phyloP scores from a whole-genome alignment of 2,329 filamentous ascomycete species.

The Coccinonectria pachysandricola region DNA sequence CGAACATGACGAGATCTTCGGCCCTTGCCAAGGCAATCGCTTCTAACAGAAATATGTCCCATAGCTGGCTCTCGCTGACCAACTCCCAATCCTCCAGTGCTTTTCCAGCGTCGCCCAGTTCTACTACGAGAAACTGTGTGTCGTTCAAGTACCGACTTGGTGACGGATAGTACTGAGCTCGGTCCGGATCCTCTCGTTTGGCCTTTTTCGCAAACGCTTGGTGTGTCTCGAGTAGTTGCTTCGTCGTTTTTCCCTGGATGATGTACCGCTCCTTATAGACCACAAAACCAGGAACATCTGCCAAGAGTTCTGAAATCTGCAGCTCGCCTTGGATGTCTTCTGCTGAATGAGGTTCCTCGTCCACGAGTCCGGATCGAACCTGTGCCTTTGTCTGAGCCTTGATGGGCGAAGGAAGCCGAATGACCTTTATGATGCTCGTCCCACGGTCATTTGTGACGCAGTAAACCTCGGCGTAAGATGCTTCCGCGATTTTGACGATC shows the following conservation, averaged over 20 bases:
- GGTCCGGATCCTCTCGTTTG: conserved; percentile 44
- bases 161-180: conserved; percentile 52
- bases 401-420: conserved; percentile 48
- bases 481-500: conserved; percentile 56
- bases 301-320: conserved; percentile 52
- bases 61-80: conserved; percentile 39
- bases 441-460: conserved; percentile 48
- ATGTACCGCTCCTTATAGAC: conserved; percentile 56
- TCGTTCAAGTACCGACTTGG: conserved; percentile 48
- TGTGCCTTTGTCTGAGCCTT: conserved; percentile 48
- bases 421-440: conserved; percentile 55
- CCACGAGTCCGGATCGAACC: conserved; percentile 41
- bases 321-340: conserved; percentile 48
- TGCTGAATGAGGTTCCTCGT: conserved; percentile 47
- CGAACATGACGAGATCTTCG: conserved; percentile 48
- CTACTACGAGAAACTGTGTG: conserved; percentile 50
- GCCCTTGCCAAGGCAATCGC: conserved; percentile 50
- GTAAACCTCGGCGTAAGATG: conserved; percentile 57
- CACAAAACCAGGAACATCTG: conserved; percentile 55
- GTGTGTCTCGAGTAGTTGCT: conserved; percentile 47
- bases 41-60: conserved; percentile 53
- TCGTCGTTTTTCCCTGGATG: conserved; percentile 44
- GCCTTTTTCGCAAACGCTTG: conserved; percentile 43
- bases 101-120: conserved; percentile 51
- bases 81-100: conserved; percentile 50